A percentile compares a stretch with the other conserved stretches of the same genome.
Evolutionary conservation across 2,329 filamentous ascomycete genomes (phyloP).

Genomic region (Alternaria infectoria): DNA sequence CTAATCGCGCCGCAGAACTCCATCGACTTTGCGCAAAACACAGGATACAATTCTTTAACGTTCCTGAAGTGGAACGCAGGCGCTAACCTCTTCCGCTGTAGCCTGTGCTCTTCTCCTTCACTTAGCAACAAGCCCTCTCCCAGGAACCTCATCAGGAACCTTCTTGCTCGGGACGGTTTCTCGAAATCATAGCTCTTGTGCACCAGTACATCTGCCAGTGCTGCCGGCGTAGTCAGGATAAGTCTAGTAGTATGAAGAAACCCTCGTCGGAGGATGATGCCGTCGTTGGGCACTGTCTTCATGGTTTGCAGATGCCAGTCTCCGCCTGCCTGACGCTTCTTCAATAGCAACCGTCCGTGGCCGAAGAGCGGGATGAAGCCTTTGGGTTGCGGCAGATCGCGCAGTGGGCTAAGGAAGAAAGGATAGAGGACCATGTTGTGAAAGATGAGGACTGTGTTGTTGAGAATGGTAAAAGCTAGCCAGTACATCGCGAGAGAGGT

Average conservation of each 20-base stretch:
- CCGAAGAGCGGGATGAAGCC: slow-evolving; percentile 44
- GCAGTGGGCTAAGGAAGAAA: slow-evolving; percentile 47
- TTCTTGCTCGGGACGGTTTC: slow-evolving; percentile 54
- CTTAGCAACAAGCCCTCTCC: slow-evolving; percentile 59
- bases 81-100: slow-evolving; percentile 73
- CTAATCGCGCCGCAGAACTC: slow-evolving; percentile 71
- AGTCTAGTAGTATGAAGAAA: slow-evolving; percentile 49
- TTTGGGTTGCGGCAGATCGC: slow-evolving; percentile 46
- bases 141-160: slow-evolving; percentile 56
- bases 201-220: slow-evolving; percentile 60
- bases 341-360: slow-evolving; percentile 45
- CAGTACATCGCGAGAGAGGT: slow-evolving; percentile 23
- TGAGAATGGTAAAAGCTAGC: slow-evolving; percentile 22
- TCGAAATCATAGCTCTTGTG: slow-evolving; percentile 62
- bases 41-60: slow-evolving; percentile 80
- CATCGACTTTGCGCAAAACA: slow-evolving; percentile 80
- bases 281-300: slow-evolving; percentile 49
- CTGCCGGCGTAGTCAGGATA: slow-evolving; percentile 48
- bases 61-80: slow-evolving; percentile 87
- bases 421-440: slow-evolving; percentile 44
- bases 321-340: slow-evolving; percentile 39
- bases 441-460: slow-evolving; percentile 20
- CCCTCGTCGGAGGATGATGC: slow-evolving; percentile 48
- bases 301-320: slow-evolving; percentile 43
- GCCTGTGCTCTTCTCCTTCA: slow-evolving; percentile 58